Percentiles rank a stretch among this genome's conserved stretches.
phyloP scores from a whole-genome alignment of 2,329 filamentous ascomycete genomes.

The Fusarium sp. region DNA sequence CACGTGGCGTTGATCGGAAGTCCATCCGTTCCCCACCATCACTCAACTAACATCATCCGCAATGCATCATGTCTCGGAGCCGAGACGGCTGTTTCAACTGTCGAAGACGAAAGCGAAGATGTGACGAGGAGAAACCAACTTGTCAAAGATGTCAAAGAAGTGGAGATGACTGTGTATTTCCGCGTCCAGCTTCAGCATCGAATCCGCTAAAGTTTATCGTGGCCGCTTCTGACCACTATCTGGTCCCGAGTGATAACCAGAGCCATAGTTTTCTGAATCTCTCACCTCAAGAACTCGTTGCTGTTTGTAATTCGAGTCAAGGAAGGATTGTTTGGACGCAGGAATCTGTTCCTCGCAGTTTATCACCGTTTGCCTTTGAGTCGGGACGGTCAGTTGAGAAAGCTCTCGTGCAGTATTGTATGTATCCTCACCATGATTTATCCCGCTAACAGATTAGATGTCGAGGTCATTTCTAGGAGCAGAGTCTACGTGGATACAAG shows the following conservation, averaged over 20 bases:
- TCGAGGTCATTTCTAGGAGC: slow-evolving; percentile 35
- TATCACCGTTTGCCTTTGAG: slow-evolving; percentile 20
- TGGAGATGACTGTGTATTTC: slow-evolving; percentile 33
- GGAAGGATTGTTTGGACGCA: neutral
- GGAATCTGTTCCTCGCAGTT: slow-evolving; percentile 1
- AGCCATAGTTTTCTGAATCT: slow-evolving; percentile 30
- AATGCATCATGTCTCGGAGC: slow-evolving; percentile 37
- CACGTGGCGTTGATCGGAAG: slow-evolving; percentile 13
- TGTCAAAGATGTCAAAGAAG: slow-evolving; percentile 25
- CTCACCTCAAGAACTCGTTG: slow-evolving; percentile 22
- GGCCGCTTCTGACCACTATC: slow-evolving; percentile 24
- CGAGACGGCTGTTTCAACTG: slow-evolving; percentile 54
- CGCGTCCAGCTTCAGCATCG: slow-evolving; percentile 18
- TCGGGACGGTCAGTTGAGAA: slow-evolving; percentile 13
- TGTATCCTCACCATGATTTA: neutral
- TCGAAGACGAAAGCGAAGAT: slow-evolving; percentile 60
- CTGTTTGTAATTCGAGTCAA: neutral
- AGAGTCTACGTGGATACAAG: slow-evolving; percentile 38
- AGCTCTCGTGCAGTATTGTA: slow-evolving; percentile 38
- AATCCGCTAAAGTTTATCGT: slow-evolving; percentile 37
- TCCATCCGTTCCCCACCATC: slow-evolving; percentile 1
- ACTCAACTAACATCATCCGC: neutral
- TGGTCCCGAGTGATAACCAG: slow-evolving; percentile 2
- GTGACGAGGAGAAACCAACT: slow-evolving; percentile 48
- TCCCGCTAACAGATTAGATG: slow-evolving; percentile 26